Evolutionary conservation across 2,329 filamentous ascomycete genomes (phyloP).

Genomic region (Penicillium sp.): DNA sequence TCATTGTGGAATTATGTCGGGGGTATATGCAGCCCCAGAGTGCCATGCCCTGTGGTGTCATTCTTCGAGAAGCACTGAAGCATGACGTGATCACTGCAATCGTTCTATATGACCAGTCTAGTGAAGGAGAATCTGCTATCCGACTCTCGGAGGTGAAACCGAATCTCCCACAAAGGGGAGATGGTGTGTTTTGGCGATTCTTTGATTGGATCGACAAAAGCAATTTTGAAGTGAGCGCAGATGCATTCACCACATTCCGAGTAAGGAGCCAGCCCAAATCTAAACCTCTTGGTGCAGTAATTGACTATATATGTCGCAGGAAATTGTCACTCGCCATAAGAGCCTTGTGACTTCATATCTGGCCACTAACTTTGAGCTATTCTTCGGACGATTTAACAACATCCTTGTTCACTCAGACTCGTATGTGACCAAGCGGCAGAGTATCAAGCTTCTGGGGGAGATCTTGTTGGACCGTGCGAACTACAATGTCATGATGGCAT

Average conservation of each 20-base stretch:
- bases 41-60: conserved; percentile 85
- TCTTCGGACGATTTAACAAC: conserved; percentile 89
- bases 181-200: conserved; percentile 93
- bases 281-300: background rate
- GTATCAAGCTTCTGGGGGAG: conserved; percentile 94
- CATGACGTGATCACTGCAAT: conserved; percentile 88
- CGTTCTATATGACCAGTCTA: conserved; percentile 88
- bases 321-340: conserved; percentile 93
- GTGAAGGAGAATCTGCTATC: conserved; percentile 70
- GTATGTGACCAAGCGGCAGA: conserved; percentile 97
- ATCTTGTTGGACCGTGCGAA: conserved; percentile 92
- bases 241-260: conserved; percentile 96
- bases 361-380: conserved; percentile 84
- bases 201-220: conserved; percentile 97
- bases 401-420: conserved; percentile 87
- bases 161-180: conserved; percentile 71
- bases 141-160: conserved; percentile 77
- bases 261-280: conserved; percentile 52
- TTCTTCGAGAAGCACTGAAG: conserved; percentile 85
- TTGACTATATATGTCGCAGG: conserved; percentile 53
- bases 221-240: conserved; percentile 93
- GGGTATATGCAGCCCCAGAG: conserved; percentile 90
- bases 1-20: conserved; percentile 83
- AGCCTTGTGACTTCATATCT: conserved; percentile 85
- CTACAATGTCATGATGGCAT: conserved; percentile 97